phyloP scores from a whole-genome alignment of 2,329 filamentous ascomycete genomes.

The Colletotrichum acutatum region DNA sequence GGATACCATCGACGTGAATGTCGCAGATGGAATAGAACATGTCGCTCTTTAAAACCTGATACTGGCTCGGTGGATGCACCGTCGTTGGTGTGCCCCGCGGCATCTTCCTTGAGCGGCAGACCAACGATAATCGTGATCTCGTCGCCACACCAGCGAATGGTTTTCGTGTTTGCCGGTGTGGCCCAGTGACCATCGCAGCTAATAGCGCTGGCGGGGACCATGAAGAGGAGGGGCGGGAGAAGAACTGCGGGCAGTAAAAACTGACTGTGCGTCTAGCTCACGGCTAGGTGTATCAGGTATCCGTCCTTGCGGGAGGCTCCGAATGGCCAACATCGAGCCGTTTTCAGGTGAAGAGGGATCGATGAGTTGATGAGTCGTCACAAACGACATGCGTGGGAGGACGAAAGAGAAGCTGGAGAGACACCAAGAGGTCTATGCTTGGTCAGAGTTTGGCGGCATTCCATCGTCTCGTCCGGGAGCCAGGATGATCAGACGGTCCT shows the following conservation, averaged over 20 bases:
- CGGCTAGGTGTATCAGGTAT: constrained; percentile 25
- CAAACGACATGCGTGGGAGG: neutral
- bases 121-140: constrained; percentile 9
- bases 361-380: neutral
- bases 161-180: neutral
- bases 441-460: neutral
- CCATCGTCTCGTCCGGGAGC: neutral
- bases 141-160: neutral
- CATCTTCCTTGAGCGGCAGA: neutral
- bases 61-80: neutral
- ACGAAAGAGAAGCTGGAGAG: neutral
- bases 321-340: neutral
- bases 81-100: neutral
- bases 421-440: constrained; percentile 17
- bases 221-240: constrained; percentile 6
- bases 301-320: neutral
- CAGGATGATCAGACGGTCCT: constrained; percentile 14
- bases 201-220: neutral
- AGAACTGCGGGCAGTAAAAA: neutral
- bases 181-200: constrained; percentile 9
- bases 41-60: neutral
- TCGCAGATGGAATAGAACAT: constrained; percentile 23
- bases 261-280: constrained; percentile 14
- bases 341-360: constrained; percentile 14
- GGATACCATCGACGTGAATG: neutral